phyloP scores from a whole-genome alignment of 768 basidiomycete species.

The Termitomyces sp. region DNA sequence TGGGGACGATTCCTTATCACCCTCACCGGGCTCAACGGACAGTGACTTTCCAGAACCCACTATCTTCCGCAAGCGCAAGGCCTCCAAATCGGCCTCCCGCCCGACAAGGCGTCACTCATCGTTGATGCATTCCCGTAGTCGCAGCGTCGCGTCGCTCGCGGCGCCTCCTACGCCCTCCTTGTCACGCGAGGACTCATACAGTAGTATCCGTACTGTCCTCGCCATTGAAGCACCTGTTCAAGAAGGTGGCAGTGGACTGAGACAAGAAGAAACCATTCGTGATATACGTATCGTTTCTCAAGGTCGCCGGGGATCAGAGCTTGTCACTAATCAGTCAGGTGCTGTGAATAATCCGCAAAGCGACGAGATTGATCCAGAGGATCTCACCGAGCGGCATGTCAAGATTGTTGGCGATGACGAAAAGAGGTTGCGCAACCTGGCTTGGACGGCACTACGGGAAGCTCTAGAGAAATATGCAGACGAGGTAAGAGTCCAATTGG shows the following conservation, averaged over 20 bases:
- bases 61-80: conserved; percentile 19
- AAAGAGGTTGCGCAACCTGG: conserved; percentile 44
- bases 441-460: conserved; percentile 53
- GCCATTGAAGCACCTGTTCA: conserved; percentile 44
- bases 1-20: conserved; percentile 51
- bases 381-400: conserved; percentile 35
- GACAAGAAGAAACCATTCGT: conserved; percentile 26
- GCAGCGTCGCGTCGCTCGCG: conserved; percentile 60
- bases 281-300: conserved; percentile 24
- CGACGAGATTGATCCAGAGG: conserved; percentile 14
- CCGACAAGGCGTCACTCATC: conserved; percentile 22
- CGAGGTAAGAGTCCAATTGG: conserved; percentile 36
- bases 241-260: conserved; percentile 17
- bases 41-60: conserved; percentile 46
- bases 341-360: conserved; percentile 12
- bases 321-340: conserved; percentile 23
- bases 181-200: conserved; percentile 51
- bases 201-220: conserved; percentile 71
- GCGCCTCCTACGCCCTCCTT: conserved; percentile 34
- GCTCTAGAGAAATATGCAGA: conserved; percentile 62
- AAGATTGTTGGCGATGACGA: conserved; percentile 51
- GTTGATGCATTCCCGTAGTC: conserved; percentile 45
- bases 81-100: conserved; percentile 31
- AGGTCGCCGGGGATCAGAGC: conserved; percentile 29
- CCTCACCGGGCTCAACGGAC: conserved; percentile 67